phyloP scores from a whole-genome alignment of 106 monocot species.

The Amphibolis antarctica region DNA sequence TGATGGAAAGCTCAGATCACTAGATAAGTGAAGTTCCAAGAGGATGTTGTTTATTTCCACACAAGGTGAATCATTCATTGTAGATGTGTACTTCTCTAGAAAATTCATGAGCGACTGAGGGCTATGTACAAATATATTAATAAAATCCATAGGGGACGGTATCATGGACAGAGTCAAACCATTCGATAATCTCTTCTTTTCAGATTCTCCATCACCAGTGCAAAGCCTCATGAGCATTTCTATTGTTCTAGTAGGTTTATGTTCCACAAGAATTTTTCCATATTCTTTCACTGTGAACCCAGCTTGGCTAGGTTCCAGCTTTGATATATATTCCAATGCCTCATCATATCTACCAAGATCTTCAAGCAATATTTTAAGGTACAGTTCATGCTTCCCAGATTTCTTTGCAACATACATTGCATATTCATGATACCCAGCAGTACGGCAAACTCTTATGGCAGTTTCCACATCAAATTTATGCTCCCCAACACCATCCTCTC shows the following conservation, averaged over 20 bases:
- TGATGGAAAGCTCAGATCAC: constrained; percentile 54
- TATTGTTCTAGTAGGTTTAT: constrained; percentile 61
- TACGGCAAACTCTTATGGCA: constrained; percentile 89
- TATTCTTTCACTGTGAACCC: constrained; percentile 84
- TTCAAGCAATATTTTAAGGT: constrained; percentile 92
- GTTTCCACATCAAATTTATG: constrained; percentile 98
- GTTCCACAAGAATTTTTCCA: constrained; percentile 91
- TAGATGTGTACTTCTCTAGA: constrained; percentile 67
- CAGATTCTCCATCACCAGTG: constrained; percentile 27
- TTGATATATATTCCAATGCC: constrained; percentile 73
- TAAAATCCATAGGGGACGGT: constrained; percentile 86
- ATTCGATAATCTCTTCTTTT: constrained; percentile 27
- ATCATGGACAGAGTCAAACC: constrained; percentile 28
- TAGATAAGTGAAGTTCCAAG: constrained; percentile 79
- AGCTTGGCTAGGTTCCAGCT: constrained; percentile 79
- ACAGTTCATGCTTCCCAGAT: constrained; percentile 87
- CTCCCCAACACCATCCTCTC: constrained; percentile 62
- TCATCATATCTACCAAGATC: constrained; percentile 84
- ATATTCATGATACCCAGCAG: constrained; percentile 97
- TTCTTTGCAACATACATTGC: constrained; percentile 94
- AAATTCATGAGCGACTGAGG: constrained; percentile 74
- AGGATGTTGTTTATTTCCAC: constrained; percentile 88
- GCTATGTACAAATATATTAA: constrained; percentile 87
- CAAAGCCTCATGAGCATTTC: constrained; percentile 74
- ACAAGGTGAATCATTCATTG: constrained; percentile 65